These are phyloP conservation scores for Thelonectria rubi DNA, from an alignment of 2,329 filamentous ascomycete genomes.

Conservation along the genomic window DNA sequence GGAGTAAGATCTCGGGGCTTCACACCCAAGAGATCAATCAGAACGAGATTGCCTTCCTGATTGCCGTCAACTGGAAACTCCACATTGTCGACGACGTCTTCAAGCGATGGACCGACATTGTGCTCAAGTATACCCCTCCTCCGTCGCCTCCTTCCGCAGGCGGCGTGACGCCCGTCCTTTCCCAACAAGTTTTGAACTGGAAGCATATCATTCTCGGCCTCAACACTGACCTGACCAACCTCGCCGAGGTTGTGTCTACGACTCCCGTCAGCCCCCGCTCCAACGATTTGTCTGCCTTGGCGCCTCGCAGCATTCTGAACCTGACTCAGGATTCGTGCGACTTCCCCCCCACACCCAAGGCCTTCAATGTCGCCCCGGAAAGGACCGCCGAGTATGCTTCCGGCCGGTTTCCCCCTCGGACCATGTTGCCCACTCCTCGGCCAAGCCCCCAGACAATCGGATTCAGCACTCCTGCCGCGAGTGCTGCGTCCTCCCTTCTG, in stretches of 20 bases:
- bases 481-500: slow-evolving; percentile 60
- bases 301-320: slow-evolving; percentile 57
- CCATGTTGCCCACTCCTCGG: slow-evolving; percentile 65
- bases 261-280: slow-evolving; percentile 43
- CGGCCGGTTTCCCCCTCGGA: slow-evolving; percentile 60
- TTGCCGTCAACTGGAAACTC: slow-evolving; percentile 91
- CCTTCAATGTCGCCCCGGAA: slow-evolving; percentile 48
- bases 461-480: slow-evolving; percentile 68
- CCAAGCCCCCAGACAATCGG: slow-evolving; percentile 65
- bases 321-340: slow-evolving; percentile 53
- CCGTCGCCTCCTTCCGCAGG: slow-evolving; percentile 66
- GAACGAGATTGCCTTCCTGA: slow-evolving; percentile 92
- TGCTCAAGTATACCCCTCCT: slow-evolving; percentile 85
- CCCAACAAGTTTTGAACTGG: slow-evolving; percentile 64
- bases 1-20: slow-evolving; percentile 99
- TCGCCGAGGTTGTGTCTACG: slow-evolving; percentile 59
- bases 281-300: slow-evolving; percentile 50
- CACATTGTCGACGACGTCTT: slow-evolving; percentile 91
- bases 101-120: slow-evolving; percentile 92
- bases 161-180: slow-evolving; percentile 51
- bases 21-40: slow-evolving; percentile 94
- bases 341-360: slow-evolving; percentile 51
- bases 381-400: slow-evolving; percentile 56
- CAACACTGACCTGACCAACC: slow-evolving; percentile 66
- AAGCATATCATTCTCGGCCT: slow-evolving; percentile 66